Percentiles rank a stretch among this genome's conserved stretches.
Evolutionary conservation across 1,139 yeast species (phyloP).

Genomic region (Geotrichum phurueaensis): DNA sequence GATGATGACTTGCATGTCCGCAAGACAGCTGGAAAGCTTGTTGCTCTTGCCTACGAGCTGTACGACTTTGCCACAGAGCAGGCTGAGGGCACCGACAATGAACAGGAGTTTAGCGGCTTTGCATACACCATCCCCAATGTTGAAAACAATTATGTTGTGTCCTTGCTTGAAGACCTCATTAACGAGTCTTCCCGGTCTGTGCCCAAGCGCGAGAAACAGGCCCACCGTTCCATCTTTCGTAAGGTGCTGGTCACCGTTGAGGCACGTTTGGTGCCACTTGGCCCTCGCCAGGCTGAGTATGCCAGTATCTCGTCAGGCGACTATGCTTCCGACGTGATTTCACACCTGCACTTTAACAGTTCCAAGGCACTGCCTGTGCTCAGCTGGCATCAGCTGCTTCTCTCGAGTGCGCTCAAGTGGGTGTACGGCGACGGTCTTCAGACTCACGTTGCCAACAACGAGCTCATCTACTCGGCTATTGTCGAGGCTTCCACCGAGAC

Average conservation of each 20-base stretch:
- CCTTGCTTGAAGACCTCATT: slow-evolving; percentile 44
- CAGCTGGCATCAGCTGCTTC: slow-evolving; percentile 59
- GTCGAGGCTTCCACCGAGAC: slow-evolving; percentile 11
- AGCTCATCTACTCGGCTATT: slow-evolving; percentile 19
- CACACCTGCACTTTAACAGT: slow-evolving; percentile 52
- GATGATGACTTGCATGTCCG: slow-evolving; percentile 25
- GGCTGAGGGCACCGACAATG: slow-evolving; percentile 37
- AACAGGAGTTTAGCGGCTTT: slow-evolving; percentile 32
- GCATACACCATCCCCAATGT: slow-evolving; percentile 47
- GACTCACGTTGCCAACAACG: slow-evolving; percentile 52
- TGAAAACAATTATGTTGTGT: slow-evolving; percentile 49
- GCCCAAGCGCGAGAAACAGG: slow-evolving; percentile 47
- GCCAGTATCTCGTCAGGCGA: not conserved
- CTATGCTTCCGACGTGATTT: slow-evolving; percentile 33
- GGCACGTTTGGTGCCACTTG: slow-evolving; percentile 11
- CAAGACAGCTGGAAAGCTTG: slow-evolving; percentile 52
- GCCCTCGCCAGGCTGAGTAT: slow-evolving; percentile 11
- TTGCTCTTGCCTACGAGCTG: slow-evolving; percentile 58
- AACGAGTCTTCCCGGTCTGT: slow-evolving; percentile 41
- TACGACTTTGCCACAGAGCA: slow-evolving; percentile 42
- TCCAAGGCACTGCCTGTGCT: slow-evolving; percentile 54
- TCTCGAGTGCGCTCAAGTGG: slow-evolving; percentile 63
- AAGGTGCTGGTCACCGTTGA: slow-evolving; percentile 47
- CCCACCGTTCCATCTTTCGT: slow-evolving; percentile 56
- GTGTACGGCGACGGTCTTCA: slow-evolving; percentile 65